Evolutionary conservation across 345 rosid species (phyloP).

Genomic region (Raphanus sativus): DNA sequence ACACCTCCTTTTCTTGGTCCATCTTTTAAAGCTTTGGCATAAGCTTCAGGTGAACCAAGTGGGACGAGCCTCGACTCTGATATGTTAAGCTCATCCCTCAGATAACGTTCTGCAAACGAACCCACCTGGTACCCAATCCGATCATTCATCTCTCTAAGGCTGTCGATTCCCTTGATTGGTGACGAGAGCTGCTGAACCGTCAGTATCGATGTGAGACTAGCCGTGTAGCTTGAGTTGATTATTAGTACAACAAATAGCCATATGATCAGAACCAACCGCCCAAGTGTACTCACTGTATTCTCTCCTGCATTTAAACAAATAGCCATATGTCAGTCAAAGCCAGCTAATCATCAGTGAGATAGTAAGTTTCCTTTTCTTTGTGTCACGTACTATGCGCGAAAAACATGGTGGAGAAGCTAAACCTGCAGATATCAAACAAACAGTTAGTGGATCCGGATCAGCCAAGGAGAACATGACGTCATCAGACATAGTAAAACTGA

Average conservation of each 20-base stretch:
- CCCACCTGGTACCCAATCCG: conserved; percentile 87
- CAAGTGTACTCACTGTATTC: conserved; percentile 80
- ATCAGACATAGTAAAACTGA: conserved; percentile 36
- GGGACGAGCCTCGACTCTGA: conserved; percentile 66
- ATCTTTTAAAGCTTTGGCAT: conserved; percentile 59
- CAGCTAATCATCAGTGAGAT: neutral
- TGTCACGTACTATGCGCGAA: conserved; percentile 80
- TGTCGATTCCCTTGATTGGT: conserved; percentile 72
- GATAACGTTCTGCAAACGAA: conserved; percentile 77
- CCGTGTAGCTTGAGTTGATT: conserved; percentile 95
- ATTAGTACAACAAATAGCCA: conserved; percentile 94
- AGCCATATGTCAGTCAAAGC: conserved; percentile 29
- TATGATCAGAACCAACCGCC: conserved; percentile 75
- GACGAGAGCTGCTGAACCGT: conserved; percentile 92
- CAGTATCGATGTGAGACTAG: conserved; percentile 87
- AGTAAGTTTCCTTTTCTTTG: neutral
- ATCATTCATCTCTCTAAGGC: conserved; percentile 60
- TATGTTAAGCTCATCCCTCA: conserved; percentile 72
- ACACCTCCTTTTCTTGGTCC: conserved; percentile 89
- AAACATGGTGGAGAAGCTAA: conserved; percentile 92
- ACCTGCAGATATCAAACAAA: conserved; percentile 65
- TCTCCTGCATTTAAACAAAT: conserved; percentile 57
- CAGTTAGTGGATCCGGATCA: conserved; percentile 20
- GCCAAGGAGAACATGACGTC: no score
- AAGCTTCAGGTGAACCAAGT: conserved; percentile 82